Base-by-base conservation (phyloP, 1,139 yeast genomes). In the Pichia sp. region DNA sequence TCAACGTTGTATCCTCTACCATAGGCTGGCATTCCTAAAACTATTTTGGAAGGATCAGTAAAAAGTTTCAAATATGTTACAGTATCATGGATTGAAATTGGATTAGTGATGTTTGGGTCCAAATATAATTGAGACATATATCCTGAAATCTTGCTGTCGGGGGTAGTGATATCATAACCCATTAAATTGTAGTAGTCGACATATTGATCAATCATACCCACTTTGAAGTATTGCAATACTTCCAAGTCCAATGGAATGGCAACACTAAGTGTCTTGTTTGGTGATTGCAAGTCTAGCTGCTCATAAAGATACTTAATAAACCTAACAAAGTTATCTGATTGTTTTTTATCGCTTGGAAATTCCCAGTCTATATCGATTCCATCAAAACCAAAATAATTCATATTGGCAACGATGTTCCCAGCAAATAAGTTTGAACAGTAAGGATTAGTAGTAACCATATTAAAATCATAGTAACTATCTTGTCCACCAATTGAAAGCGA, bases 351-450 rank as follows among this genome's bases (percentile, higher is more conserved):
- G n/a, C n/a, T n/a, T 20, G 97, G 96, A 40, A 84, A 91, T 63
- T 93, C 99, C 97, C 97, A 93, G 66, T 93, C 99, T 32, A 93
- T 68, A 63, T 93, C 99, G 43, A 93, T 71, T 0, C 99, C 98
- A 63, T 93, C 98, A 58, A 93, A 81, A 0, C 87, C 85, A 59
- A 80, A 76, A 44, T 72, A 67, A 3, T 66, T 54, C 58, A 88
- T 70, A 30, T 77, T 65, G 0, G 66, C 65, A 1, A 77, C 71
- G 1, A 83, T 70, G 2, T 84, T 71, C 1, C 59, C 50, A 3
- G 81, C 77, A 64, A 91, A 89, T 1, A 44, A 62, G 2, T 61
- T 60, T 8, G 82, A 53, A 70, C 75, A 40, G 1, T 46, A 49
- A 0, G 63, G 58, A 40, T 71, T 68, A 2, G 62, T 56, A 6